A percentile compares a stretch with the other conserved stretches of the same genome.
These are phyloP conservation scores for Xerocomellus chrysenteron DNA, from an alignment of 768 basidiomycete genomes.

Conservation along the genomic window DNA sequence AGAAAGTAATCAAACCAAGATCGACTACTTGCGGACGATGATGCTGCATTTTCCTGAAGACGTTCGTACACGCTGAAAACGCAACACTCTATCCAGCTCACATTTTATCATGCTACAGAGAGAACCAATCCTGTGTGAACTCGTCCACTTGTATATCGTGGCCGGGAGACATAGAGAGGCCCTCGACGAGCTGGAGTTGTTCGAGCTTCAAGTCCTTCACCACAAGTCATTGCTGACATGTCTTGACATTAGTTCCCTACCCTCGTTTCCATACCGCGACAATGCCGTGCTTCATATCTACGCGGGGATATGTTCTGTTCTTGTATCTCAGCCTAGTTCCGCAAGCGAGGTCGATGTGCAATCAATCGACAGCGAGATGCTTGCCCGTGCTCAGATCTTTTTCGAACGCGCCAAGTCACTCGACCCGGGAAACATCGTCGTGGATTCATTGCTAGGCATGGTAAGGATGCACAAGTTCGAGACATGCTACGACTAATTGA, in stretches of 20 bases:
- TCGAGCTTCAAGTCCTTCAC: conserved; percentile 25
- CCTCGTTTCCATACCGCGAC: conserved; percentile 84
- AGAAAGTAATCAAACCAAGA: conserved; percentile 34
- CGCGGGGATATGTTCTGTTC: conserved; percentile 72
- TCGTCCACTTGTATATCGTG: conserved; percentile 65
- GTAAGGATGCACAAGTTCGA: conserved; percentile 31
- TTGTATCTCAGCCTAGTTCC: conserved; percentile 46
- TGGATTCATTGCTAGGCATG: conserved; percentile 53
- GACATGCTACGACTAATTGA: background rate
- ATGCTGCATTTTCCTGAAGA: conserved; percentile 68
- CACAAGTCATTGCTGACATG: background rate
- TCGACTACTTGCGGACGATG: conserved; percentile 67
- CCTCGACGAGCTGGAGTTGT: conserved; percentile 86
- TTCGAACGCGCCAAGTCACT: conserved; percentile 61
- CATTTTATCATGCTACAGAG: conserved; percentile 44
- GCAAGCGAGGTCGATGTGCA: conserved; percentile 1
- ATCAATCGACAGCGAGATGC: conserved; percentile 44
- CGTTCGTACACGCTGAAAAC: conserved; percentile 40
- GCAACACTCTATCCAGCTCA: conserved; percentile 14
- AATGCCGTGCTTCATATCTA: conserved; percentile 79
- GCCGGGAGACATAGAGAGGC: conserved; percentile 62
- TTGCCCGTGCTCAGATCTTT: conserved; percentile 50
- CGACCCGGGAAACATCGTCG: conserved; percentile 57
- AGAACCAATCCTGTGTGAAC: conserved; percentile 71
- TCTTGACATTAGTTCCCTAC: conserved; percentile 61